Evolutionary conservation across 495 filamentous ascomycete genomes (phyloP).

Genomic region (Tuber magnatum): DNA sequence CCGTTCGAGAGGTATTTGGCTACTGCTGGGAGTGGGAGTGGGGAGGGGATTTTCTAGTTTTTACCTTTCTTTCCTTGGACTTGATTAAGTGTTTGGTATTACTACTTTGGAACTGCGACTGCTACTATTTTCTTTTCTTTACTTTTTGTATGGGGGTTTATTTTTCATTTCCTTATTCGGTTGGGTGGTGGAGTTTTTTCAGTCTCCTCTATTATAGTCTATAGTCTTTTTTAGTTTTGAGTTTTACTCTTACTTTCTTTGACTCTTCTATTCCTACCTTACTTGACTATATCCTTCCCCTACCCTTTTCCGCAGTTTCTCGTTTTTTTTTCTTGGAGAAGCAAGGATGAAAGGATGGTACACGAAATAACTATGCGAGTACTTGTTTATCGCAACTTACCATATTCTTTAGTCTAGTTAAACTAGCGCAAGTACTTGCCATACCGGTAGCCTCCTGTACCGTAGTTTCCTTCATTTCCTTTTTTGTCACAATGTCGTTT

Average conservation of each 20-base stretch:
- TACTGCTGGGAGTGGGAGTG: neutral
- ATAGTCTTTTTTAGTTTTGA: neutral
- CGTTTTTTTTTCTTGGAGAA: neutral
- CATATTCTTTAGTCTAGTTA: neutral
- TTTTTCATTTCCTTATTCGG: neutral
- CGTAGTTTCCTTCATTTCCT: neutral
- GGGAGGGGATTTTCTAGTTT: slow-evolving; percentile 26
- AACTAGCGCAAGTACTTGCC: neutral
- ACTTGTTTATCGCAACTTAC: neutral
- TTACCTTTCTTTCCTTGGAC: neutral
- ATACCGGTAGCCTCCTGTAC: neutral
- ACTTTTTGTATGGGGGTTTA: neutral
- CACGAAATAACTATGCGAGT: neutral
- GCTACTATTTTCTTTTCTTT: neutral
- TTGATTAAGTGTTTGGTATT: neutral
- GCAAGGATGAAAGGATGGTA: neutral
- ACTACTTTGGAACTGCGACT: neutral
- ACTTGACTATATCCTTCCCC: neutral
- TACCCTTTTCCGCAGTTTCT: neutral
- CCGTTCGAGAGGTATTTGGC: slow-evolving; percentile 30
- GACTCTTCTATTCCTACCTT: neutral
- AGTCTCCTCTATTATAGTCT: neutral
- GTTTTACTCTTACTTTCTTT: neutral
- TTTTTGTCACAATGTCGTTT: neutral
- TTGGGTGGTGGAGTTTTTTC: slow-evolving; percentile 1